Percentiles rank a stretch among this genome's conserved stretches.
phyloP scores from a whole-genome alignment of 2,329 filamentous ascomycete species.

The Shiraia bambusicola region DNA sequence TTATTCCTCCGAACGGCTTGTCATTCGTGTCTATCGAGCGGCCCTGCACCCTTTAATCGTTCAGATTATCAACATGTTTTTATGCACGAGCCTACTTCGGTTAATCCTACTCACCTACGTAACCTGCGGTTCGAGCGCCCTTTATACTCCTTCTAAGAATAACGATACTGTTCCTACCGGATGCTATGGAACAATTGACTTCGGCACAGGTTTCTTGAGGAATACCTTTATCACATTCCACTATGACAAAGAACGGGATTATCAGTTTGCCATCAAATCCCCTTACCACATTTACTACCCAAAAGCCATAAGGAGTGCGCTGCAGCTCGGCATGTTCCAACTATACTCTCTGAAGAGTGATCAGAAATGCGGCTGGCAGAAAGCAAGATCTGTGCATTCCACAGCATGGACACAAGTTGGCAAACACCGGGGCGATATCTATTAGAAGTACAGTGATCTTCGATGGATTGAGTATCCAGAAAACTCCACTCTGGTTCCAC shows the following conservation, averaged over 20 bases:
- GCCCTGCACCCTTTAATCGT: too few relatives aligned
- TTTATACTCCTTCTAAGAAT: too few relatives aligned
- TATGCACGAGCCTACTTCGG: too few relatives aligned
- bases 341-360: not conserved
- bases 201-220: not conserved
- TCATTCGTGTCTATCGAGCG: too few relatives aligned
- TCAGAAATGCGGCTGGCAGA: constrained; percentile 7
- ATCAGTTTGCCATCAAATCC: constrained; percentile 6
- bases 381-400: constrained; percentile 3
- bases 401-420: not conserved
- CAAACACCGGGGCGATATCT: constrained; percentile 11
- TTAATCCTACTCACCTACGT: too few relatives aligned
- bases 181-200: too few relatives aligned
- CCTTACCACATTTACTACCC: constrained; percentile 9
- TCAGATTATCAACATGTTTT: too few relatives aligned
- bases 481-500: not conserved
- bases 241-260: not conserved
- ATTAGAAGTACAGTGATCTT: constrained; percentile 9
- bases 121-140: too few relatives aligned
- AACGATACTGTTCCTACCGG: too few relatives aligned
- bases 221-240: not conserved
- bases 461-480: not conserved
- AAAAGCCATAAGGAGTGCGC: constrained; percentile 1
- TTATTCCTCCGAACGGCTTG: too few relatives aligned
- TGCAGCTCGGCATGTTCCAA: not conserved